phyloP scores from a whole-genome alignment of 2,329 filamentous ascomycete species.

The Cladobotryum protrusum region DNA sequence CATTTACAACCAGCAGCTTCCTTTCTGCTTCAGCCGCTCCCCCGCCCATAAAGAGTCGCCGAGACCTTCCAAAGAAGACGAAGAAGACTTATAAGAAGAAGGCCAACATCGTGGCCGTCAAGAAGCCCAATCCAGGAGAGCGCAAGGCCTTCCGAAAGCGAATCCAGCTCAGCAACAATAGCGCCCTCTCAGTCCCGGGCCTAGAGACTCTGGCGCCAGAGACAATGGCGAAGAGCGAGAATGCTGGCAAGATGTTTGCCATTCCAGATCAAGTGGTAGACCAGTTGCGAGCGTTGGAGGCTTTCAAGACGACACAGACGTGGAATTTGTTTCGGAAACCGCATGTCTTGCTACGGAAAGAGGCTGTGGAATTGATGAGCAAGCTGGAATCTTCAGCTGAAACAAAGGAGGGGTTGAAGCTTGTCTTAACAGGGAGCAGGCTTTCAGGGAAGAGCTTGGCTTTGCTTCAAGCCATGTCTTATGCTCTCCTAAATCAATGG shows the following conservation, averaged over 20 bases:
- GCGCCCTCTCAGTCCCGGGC: conserved; percentile 71
- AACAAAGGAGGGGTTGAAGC: conserved; percentile 50
- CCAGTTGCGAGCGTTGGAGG: conserved; percentile 73
- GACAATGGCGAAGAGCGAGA: conserved; percentile 47
- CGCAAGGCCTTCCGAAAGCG: conserved; percentile 81
- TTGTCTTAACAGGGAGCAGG: conserved; percentile 67
- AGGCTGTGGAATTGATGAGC: conserved; percentile 67
- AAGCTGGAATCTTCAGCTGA: conserved; percentile 51
- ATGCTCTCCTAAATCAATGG: conserved; percentile 79
- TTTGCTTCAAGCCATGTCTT: conserved; percentile 74
- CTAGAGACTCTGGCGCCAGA: conserved; percentile 54
- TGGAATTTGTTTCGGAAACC: conserved; percentile 85
- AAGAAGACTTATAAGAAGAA: conserved; percentile 50
- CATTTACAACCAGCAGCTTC: conserved; percentile 34
- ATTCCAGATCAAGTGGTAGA: conserved; percentile 68
- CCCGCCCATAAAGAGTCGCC: conserved; percentile 28
- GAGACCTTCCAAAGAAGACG: conserved; percentile 31
- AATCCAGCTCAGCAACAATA: conserved; percentile 89
- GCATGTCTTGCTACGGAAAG: conserved; percentile 67
- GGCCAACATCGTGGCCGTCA: conserved; percentile 36
- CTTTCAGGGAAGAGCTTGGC: conserved; percentile 82
- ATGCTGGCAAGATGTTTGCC: conserved; percentile 60
- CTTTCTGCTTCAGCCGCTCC: conserved; percentile 24
- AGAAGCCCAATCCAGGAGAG: conserved; percentile 67
- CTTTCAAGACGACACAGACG: conserved; percentile 83